A percentile compares a stretch with the other conserved stretches of the same genome.
phyloP scores from a whole-genome alignment of 2,329 filamentous ascomycete species.

The Aspergillus puulaauensis region DNA sequence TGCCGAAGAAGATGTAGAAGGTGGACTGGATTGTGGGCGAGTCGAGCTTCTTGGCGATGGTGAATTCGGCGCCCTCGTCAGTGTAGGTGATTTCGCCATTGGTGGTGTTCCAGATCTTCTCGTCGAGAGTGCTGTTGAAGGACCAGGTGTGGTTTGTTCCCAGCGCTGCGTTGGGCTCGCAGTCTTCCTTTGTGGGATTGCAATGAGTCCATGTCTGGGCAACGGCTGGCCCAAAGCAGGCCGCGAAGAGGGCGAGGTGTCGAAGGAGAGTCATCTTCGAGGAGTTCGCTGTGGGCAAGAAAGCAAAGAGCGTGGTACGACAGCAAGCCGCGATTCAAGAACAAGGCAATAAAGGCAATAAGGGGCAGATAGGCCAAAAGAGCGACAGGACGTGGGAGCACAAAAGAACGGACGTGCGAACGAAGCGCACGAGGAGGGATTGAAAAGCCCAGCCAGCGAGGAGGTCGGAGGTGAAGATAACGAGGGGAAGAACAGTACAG shows the following conservation, averaged over 20 bases:
- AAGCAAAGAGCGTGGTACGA: conserved; percentile 5
- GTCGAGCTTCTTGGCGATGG: conserved; percentile 67
- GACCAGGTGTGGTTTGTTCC: conserved; percentile 60
- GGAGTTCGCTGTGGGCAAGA: background rate
- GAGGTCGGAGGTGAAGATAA: background rate
- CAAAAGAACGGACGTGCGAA: conserved; percentile 31
- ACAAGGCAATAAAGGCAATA: background rate
- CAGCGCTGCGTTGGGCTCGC: conserved; percentile 70
- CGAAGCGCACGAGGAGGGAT: conserved; percentile 23
- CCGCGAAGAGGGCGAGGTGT: conserved; percentile 27
- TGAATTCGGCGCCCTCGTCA: conserved; percentile 67
- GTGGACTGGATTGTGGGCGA: conserved; percentile 76
- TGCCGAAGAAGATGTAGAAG: conserved; percentile 85
- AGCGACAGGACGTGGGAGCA: conserved; percentile 15
- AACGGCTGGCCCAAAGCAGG: conserved; percentile 27
- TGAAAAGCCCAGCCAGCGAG: conserved; percentile 13
- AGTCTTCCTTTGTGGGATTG: conserved; percentile 71
- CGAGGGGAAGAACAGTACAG: background rate
- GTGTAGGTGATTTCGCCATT: conserved; percentile 65
- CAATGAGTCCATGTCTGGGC: conserved; percentile 78
- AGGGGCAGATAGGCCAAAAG: conserved; percentile 16
- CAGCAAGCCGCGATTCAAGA: background rate
- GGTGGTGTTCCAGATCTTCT: conserved; percentile 66
- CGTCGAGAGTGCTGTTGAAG: conserved; percentile 62
- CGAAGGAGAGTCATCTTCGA: conserved; percentile 27